A percentile compares a stretch with the other conserved stretches of the same genome.
phyloP scores from a whole-genome alignment of 331 rosid species.

The Cydonia oblonga region DNA sequence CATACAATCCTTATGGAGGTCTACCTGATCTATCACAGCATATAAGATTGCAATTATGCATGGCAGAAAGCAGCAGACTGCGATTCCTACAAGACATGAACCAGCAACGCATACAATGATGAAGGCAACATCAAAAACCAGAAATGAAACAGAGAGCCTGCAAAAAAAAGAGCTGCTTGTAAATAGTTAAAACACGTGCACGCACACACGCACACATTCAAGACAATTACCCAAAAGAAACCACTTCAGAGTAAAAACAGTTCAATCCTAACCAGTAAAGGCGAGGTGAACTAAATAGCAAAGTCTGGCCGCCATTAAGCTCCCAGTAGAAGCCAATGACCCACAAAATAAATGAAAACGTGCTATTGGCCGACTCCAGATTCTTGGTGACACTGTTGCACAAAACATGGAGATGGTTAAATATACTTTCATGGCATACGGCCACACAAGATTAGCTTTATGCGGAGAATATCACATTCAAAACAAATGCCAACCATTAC shows the following conservation, averaged over 20 bases:
- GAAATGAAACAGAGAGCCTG: conserved; percentile 84
- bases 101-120: conserved; percentile 56
- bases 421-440: background rate
- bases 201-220: background rate
- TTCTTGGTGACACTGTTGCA: conserved; percentile 41
- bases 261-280: conserved; percentile 65
- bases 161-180: conserved; percentile 15
- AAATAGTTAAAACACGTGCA: background rate
- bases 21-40: conserved; percentile 61
- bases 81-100: conserved; percentile 77
- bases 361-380: conserved; percentile 56
- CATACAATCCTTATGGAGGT: background rate
- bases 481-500: background rate
- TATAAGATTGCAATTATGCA: conserved; percentile 73
- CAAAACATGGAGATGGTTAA: background rate
- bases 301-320: conserved; percentile 52
- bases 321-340: conserved; percentile 83
- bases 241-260: background rate
- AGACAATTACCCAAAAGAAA: conserved; percentile 1
- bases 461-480: background rate
- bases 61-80: conserved; percentile 83
- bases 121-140: conserved; percentile 62
- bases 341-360: conserved; percentile 86
- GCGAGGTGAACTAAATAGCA: conserved; percentile 53
- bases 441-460: background rate